A percentile compares a stretch with the other conserved stretches of the same genome.
phyloP scores from a whole-genome alignment of 768 basidiomycete species.

The Panellus pusillus region DNA sequence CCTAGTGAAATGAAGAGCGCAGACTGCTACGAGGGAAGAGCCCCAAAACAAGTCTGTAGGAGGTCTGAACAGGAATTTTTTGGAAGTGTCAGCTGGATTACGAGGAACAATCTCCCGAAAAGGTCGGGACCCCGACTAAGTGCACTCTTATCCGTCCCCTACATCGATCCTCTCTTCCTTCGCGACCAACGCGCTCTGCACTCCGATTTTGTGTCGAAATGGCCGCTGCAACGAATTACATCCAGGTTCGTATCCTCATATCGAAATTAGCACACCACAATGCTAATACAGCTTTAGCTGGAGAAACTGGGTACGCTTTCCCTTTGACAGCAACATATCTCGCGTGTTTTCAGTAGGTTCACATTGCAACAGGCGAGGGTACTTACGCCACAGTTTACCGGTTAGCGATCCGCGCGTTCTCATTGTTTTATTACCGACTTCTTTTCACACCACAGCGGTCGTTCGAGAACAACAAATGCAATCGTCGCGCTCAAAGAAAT shows the following conservation, averaged over 20 bases:
- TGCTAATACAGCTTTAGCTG: slow-evolving; percentile 44
- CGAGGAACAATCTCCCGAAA: no score
- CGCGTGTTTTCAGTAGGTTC: slow-evolving; percentile 26
- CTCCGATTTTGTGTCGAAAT: no score
- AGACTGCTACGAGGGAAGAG: no score
- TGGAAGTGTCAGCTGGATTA: neutral
- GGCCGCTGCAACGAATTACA: slow-evolving; percentile 45
- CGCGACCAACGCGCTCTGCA: no score
- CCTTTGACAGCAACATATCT: neutral
- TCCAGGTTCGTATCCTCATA: slow-evolving; percentile 40
- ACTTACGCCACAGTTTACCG: slow-evolving; percentile 94
- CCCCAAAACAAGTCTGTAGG: no score
- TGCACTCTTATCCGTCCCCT: no score
- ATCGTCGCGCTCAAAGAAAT: slow-evolving; percentile 99
- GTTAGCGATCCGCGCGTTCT: neutral
- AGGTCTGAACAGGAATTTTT: no score
- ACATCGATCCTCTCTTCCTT: no score
- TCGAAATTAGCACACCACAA: no score
- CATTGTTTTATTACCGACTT: slow-evolving; percentile 1
- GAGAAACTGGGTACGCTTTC: slow-evolving; percentile 76
- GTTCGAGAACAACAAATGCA: slow-evolving; percentile 96
- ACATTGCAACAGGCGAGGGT: slow-evolving; percentile 73
- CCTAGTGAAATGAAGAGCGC: no score
- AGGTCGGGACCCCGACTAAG: no score
- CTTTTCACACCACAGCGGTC: slow-evolving; percentile 63